Conservation (phyloP, 1,284 basidiomycete species). For the Cystobasidium sp. region DNA sequence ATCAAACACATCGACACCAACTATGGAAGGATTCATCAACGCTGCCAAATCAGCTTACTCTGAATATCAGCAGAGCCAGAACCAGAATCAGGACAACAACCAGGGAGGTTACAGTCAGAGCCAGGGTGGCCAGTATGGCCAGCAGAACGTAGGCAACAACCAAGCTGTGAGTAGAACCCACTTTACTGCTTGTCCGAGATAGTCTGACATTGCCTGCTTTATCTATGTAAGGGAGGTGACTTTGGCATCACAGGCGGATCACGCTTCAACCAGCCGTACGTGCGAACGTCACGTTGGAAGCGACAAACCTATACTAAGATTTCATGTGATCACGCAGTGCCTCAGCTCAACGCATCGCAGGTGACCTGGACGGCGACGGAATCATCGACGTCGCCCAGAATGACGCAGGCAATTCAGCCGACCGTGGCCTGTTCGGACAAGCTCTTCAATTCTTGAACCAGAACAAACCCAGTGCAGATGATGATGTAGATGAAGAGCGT, state of each 20-base stretch:
- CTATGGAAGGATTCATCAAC: constrained; percentile 13
- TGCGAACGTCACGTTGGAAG: background rate
- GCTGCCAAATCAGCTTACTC: constrained; percentile 9
- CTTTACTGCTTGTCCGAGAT: background rate
- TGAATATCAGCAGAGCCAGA: constrained; percentile 24
- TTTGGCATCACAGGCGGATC: constrained; percentile 43
- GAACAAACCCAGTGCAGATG: constrained; percentile 28
- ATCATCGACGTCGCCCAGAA: constrained; percentile 24
- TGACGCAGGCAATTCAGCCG: constrained; percentile 32
- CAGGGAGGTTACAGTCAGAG: too few species aligned
- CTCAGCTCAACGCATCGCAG: background rate
- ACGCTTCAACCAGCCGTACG: constrained; percentile 36
- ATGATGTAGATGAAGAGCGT: constrained; percentile 50
- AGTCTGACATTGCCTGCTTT: background rate
- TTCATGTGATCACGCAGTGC: background rate
- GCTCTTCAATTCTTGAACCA: constrained; percentile 35
- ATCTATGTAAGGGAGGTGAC: constrained; percentile 17
- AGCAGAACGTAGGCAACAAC: constrained; percentile 42
- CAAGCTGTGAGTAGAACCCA: constrained; percentile 12
- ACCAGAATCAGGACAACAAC: background rate
- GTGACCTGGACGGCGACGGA: constrained; percentile 28
- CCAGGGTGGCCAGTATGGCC: constrained; percentile 12
- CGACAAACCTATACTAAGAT: background rate
- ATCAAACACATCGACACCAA: background rate
- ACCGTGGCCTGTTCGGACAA: constrained; percentile 35